These are phyloP conservation scores for Pseudogymnoascus pannorum DNA, from an alignment of 2,329 filamentous ascomycete species.

Conservation along the genomic window DNA sequence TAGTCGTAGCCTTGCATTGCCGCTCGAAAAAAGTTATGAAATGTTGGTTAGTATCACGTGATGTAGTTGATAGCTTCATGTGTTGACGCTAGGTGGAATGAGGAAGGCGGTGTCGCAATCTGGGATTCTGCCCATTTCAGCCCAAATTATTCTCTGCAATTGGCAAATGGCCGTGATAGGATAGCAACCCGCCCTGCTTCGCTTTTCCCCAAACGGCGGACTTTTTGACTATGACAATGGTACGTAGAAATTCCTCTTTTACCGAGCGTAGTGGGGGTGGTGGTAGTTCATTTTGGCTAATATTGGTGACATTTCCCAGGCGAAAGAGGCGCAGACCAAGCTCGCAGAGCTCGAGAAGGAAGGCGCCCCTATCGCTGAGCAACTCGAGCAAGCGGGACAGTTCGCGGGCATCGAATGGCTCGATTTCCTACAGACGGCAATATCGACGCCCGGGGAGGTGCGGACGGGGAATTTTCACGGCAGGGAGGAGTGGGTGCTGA, in stretches of 20 bases:
- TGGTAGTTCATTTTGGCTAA: no score
- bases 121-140: background rate
- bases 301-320: no score
- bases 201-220: background rate
- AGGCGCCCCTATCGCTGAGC: conserved; percentile 28
- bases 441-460: conserved; percentile 9
- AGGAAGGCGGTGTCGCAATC: background rate
- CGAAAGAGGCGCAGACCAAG: conserved; percentile 24
- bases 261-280: no score
- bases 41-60: no score
- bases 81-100: background rate
- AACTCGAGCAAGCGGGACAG: conserved; percentile 28
- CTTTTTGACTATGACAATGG: background rate
- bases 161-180: background rate
- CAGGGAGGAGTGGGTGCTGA: conserved; percentile 58
- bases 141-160: background rate
- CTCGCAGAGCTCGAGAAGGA: conserved; percentile 28
- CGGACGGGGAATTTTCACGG: conserved; percentile 20
- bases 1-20: background rate
- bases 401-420: conserved; percentile 24
- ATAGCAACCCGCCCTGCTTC: background rate
- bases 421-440: conserved; percentile 20
- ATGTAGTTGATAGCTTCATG: background rate
- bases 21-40: background rate
- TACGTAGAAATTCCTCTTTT: no score